Evolutionary conservation across 768 basidiomycete species (phyloP).

Genomic region (Lactarius indigo): DNA sequence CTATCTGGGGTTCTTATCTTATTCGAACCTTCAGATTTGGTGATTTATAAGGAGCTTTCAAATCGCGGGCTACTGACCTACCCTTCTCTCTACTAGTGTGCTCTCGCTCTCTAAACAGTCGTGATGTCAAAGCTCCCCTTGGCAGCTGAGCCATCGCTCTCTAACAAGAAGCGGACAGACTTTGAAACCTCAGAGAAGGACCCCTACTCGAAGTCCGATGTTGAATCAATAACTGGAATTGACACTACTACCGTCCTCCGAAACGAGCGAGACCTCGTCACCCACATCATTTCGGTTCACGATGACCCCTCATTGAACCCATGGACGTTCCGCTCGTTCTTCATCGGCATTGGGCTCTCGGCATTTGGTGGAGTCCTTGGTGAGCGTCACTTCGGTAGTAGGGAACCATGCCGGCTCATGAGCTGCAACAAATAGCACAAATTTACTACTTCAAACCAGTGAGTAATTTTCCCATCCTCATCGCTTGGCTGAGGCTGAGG

Average conservation of each 20-base stretch:
- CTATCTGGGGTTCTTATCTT: background rate
- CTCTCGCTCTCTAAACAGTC: background rate
- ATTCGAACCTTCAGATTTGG: background rate
- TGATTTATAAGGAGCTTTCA: background rate
- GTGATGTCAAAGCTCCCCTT: background rate
- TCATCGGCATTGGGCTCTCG: constrained; percentile 47
- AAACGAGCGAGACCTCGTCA: constrained; percentile 46
- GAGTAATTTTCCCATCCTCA: constrained; percentile 11
- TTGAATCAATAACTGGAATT: constrained; percentile 33
- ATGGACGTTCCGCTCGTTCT: constrained; percentile 46
- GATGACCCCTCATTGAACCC: constrained; percentile 46
- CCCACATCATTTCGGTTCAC: constrained; percentile 43
- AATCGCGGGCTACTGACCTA: background rate
- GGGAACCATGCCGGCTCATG: constrained; percentile 33
- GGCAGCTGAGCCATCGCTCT: constrained; percentile 5
- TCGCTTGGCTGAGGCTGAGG: background rate
- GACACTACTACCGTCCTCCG: constrained; percentile 39
- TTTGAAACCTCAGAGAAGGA: background rate
- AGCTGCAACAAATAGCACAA: constrained; percentile 49
- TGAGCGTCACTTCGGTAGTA: constrained; percentile 22
- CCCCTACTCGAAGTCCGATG: constrained; percentile 33
- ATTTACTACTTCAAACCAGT: constrained; percentile 64
- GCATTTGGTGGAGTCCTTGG: constrained; percentile 53
- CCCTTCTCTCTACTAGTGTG: background rate
- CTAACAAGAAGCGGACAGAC: constrained; percentile 5